A percentile compares a stretch with the other conserved stretches of the same genome.
phyloP scores from a whole-genome alignment of 2,329 filamentous ascomycete species.

The Fusarium nanum region DNA sequence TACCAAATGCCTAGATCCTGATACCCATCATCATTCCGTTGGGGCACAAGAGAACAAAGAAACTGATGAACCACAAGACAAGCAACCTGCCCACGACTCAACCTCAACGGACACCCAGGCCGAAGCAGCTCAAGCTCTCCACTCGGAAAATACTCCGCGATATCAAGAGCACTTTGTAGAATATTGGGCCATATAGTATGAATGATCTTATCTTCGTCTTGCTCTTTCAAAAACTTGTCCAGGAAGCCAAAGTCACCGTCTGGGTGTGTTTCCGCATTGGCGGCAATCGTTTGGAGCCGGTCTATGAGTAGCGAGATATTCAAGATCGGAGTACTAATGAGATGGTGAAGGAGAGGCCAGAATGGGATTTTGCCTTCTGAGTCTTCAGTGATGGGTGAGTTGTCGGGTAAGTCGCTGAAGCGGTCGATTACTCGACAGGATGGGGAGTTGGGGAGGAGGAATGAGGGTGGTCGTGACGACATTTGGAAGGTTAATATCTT shows the following conservation, averaged over 20 bases:
- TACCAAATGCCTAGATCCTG: conserved; percentile 53
- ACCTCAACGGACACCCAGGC: conserved; percentile 17
- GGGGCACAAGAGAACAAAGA: conserved; percentile 42
- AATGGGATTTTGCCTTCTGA: conserved; percentile 39
- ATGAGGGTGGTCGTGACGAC: conserved; percentile 20
- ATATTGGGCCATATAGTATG: conserved; percentile 44
- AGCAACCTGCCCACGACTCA: conserved; percentile 45
- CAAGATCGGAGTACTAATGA: conserved; percentile 32
- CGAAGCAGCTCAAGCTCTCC: conserved; percentile 34
- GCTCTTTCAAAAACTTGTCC: background rate
- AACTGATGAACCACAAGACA: conserved; percentile 51
- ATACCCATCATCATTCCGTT: conserved; percentile 42
- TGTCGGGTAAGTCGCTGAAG: conserved; percentile 46
- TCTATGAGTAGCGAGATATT: conserved; percentile 39
- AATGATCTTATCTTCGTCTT: conserved; percentile 4
- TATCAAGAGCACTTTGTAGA: conserved; percentile 32
- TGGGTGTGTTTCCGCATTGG: conserved; percentile 28
- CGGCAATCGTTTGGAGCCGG: conserved; percentile 47
- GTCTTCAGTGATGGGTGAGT: conserved; percentile 37
- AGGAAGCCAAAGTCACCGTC: conserved; percentile 43
- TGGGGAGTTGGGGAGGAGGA: conserved; percentile 38
- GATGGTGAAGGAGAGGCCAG: conserved; percentile 44
- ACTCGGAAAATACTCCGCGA: conserved; percentile 37
- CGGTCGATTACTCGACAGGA: conserved; percentile 45
- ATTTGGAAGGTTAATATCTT: background rate